Evolutionary conservation across 225 moss, liverwort and hornwort species (phyloP).

Genomic region (Pseudoscleropodium purum): DNA sequence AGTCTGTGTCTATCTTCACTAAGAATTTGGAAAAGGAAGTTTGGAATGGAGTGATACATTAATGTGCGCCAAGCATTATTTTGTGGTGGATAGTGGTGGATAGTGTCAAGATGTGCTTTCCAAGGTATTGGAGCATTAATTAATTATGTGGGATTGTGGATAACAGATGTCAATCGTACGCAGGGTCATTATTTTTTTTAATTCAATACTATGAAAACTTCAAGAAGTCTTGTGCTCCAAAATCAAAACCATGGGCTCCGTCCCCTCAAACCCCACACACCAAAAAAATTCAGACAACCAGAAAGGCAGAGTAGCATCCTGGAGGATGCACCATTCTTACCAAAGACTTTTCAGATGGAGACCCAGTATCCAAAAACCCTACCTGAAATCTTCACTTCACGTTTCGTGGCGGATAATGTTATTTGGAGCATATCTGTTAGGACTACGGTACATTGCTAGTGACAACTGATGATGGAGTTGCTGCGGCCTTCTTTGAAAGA

Average conservation of each 20-base stretch:
- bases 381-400: too few species aligned
- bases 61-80: neutral
- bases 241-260: neutral
- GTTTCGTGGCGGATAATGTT: neutral
- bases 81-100: neutral
- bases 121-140: too few species aligned
- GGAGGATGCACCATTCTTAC: neutral
- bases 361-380: neutral
- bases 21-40: neutral
- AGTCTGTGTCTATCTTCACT: neutral
- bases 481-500: neutral
- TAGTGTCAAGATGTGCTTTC: too few species aligned
- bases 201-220: too few species aligned
- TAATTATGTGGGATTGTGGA: neutral
- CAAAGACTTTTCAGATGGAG: neutral
- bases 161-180: neutral
- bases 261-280: neutral
- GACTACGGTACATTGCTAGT: too few species aligned
- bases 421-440: neutral
- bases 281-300: too few species aligned
- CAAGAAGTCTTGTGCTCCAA: neutral
- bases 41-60: neutral
- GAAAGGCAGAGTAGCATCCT: neutral
- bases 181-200: neutral
- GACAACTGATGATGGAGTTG: neutral